Percentiles rank a stretch among this genome's conserved stretches.
phyloP scores from a whole-genome alignment of 2,329 filamentous ascomycete genomes.

The Beauveria pseudobassiana region DNA sequence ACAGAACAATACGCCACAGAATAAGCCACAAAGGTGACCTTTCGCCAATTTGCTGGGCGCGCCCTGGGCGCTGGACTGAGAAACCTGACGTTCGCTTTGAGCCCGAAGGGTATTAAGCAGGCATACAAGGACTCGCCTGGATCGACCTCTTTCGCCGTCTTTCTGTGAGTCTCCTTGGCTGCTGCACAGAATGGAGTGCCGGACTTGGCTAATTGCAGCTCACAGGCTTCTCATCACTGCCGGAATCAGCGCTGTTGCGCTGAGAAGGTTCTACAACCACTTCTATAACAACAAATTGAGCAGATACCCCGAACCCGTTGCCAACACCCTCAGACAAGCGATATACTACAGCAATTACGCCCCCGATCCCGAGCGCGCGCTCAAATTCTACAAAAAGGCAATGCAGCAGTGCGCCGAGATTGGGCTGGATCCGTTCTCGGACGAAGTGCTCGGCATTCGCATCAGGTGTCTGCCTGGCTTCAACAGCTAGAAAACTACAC shows the following conservation, averaged over 20 bases:
- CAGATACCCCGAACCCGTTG: constrained; percentile 60
- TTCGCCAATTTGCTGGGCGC: constrained; percentile 22
- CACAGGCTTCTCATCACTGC: constrained; percentile 23
- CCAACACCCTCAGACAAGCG: constrained; percentile 71
- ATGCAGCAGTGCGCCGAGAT: constrained; percentile 64
- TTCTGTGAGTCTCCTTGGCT: constrained; percentile 21
- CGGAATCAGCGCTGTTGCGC: constrained; percentile 23
- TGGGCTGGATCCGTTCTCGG: constrained; percentile 79
- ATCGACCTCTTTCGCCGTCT: constrained; percentile 22
- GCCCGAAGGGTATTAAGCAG: constrained; percentile 27
- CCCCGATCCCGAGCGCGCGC: constrained; percentile 65
- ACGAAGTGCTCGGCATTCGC: constrained; percentile 85
- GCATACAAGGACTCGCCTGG: constrained; percentile 27
- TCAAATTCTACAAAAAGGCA: constrained; percentile 78
- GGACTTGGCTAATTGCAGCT: not conserved
- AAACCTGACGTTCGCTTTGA: constrained; percentile 27
- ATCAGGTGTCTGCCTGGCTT: constrained; percentile 74
- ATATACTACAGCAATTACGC: constrained; percentile 79
- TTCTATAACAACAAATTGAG: constrained; percentile 50
- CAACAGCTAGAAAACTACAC: constrained; percentile 67
- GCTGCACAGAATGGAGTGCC: too few relatives aligned
- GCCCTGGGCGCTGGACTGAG: constrained; percentile 27
- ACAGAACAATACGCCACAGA: constrained; percentile 17
- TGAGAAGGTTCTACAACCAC: constrained; percentile 43
- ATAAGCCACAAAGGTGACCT: constrained; percentile 21